Base-by-base conservation (phyloP, 106 monocot genomes). In the Triglochin maritima region DNA sequence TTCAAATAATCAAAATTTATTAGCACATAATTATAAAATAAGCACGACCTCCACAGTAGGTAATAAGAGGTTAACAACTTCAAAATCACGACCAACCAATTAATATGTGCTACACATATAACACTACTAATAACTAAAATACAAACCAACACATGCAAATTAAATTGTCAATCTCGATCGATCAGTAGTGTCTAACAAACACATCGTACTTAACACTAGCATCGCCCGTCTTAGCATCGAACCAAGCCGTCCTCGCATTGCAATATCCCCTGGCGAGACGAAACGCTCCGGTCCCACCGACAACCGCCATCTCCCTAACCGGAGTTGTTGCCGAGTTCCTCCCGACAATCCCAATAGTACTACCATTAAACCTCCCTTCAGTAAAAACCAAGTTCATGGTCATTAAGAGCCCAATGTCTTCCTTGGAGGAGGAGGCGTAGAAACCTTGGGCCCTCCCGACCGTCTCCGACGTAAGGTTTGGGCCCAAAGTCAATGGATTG, bases 221-320 rank as follows among this genome's bases (percentile, higher is more conserved):
- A 17, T 72, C 64, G 2, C 72, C 64, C 4, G 64, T 73, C 1
- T 3, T 65, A 4, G 3, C 2, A 64, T 56, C 45, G 56, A 65
- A 55, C 9, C 2, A 17, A 44, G 56, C 64, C 4, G 72, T 73
- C 64, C 53, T 64, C 8, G 53, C 52, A 8, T 14, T 6, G n/a
- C 43, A 41, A 16, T 65, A 56, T 3, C 72, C 72, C 5, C 44
- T 44, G 7, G 72, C 72, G 14, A 73, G 13, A 15, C 57, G 29
- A 51, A 73, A 63, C 44, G 45, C 4, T 6, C 72, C 72, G 13
- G 42, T 64, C 10, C 72, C 72, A 10, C 64, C 72, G 56, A 73
- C 42, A 14, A 73, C 57, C 15, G 65, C 46, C 57, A 73, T 45
- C 72, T 73, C 72, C 56, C 72, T 73, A 54, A 47, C 47, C 56